phyloP scores from a whole-genome alignment of 2,329 filamentous ascomycete species.

The Colletotrichum tamarilloi region DNA sequence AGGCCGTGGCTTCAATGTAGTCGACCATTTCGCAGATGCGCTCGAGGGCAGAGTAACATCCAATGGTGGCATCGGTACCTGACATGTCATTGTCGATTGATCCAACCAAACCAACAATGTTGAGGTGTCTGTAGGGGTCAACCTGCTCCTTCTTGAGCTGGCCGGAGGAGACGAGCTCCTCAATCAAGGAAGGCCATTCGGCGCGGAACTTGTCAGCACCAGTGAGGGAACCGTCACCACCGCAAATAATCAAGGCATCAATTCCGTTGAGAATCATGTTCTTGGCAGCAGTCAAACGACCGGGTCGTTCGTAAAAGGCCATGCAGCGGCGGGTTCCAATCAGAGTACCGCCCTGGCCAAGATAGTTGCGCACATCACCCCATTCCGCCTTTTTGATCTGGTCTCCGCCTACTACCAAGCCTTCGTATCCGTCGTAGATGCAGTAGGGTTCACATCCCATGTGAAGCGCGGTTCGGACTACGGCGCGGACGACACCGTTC shows the following conservation, averaged over 20 bases:
- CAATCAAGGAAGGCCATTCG: slow-evolving; percentile 90
- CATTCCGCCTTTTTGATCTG: slow-evolving; percentile 90
- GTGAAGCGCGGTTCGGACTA: slow-evolving; percentile 91
- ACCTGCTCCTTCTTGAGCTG: slow-evolving; percentile 79
- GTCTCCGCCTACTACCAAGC: slow-evolving; percentile 87
- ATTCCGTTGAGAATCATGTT: slow-evolving; percentile 95
- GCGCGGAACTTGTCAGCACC: slow-evolving; percentile 92
- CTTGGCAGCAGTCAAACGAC: slow-evolving; percentile 87
- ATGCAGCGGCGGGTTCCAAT: slow-evolving; percentile 96
- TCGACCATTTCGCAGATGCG: slow-evolving; percentile 97
- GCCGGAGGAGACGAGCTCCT: slow-evolving; percentile 82
- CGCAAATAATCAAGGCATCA: slow-evolving; percentile 95
- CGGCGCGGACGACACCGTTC: slow-evolving; percentile 90
- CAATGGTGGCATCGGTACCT: slow-evolving; percentile 96
- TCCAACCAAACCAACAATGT: slow-evolving; percentile 95
- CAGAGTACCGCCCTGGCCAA: slow-evolving; percentile 92
- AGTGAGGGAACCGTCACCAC: slow-evolving; percentile 95
- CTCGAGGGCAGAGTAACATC: slow-evolving; percentile 92
- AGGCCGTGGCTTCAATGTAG: slow-evolving; percentile 94
- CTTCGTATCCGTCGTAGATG: slow-evolving; percentile 95
- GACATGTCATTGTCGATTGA: slow-evolving; percentile 99
- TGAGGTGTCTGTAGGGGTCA: slow-evolving; percentile 84
- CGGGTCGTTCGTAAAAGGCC: slow-evolving; percentile 89
- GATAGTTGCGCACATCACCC: slow-evolving; percentile 94
- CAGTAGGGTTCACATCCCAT: slow-evolving; percentile 83